Conservation (phyloP, 176 grass and related monocot species). For the Canna indica region DNA sequence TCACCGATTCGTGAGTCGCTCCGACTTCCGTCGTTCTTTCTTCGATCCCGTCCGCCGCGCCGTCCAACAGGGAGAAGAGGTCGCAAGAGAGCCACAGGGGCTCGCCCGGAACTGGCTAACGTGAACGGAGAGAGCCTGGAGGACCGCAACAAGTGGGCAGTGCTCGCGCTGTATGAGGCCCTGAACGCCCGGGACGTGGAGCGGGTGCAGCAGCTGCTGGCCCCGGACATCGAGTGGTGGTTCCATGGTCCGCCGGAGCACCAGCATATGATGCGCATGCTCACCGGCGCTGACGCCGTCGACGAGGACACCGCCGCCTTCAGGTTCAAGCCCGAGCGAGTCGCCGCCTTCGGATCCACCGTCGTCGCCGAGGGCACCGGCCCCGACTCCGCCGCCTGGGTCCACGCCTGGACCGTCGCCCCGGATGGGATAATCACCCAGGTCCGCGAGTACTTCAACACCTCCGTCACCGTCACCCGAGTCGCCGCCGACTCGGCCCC, state of each 20-base stretch:
- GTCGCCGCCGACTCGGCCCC: slow-evolving; percentile 22
- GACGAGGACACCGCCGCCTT: slow-evolving; percentile 27
- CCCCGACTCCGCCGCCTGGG: slow-evolving; percentile 43
- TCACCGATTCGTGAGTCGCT: background rate
- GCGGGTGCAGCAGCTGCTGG: slow-evolving; percentile 50
- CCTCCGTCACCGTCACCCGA: slow-evolving; percentile 62
- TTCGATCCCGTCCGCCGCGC: no score
- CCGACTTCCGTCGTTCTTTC: background rate
- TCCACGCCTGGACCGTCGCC: slow-evolving; percentile 79
- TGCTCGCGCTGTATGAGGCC: slow-evolving; percentile 65
- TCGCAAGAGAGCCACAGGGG: background rate
- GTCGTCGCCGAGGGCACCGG: slow-evolving; percentile 64
- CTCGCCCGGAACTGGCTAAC: slow-evolving; percentile 70
- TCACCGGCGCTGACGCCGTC: slow-evolving; percentile 31
- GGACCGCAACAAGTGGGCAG: slow-evolving; percentile 46
- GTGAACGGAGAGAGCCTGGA: slow-evolving; percentile 7
- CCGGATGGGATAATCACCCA: slow-evolving; percentile 75
- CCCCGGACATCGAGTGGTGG: slow-evolving; percentile 89
- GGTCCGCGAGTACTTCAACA: slow-evolving; percentile 86
- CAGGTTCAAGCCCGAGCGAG: slow-evolving; percentile 35
- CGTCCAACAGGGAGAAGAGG: background rate
- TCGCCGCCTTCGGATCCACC: slow-evolving; percentile 58
- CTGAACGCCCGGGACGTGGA: slow-evolving; percentile 49
- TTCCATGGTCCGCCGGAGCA: slow-evolving; percentile 72
- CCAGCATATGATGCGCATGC: slow-evolving; percentile 90